Evolutionary conservation across 257 asterid species (phyloP), one percentile per base, ranked within the genome.

Genomic region (Gardenia jasminoides): DNA sequence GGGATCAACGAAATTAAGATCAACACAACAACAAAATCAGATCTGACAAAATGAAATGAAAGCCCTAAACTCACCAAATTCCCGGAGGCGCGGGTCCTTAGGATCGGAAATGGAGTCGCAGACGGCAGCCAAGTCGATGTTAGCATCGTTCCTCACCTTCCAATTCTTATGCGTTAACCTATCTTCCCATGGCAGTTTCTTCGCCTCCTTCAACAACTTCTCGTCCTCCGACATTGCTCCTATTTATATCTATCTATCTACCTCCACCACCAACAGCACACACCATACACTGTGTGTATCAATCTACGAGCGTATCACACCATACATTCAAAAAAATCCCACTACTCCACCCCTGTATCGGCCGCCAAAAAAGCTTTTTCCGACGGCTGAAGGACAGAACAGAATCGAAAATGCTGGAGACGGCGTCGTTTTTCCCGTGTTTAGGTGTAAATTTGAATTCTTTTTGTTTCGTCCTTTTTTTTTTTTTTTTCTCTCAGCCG

Each of bases 201-300:
- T 96, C 67, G 99, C 98, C 92, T 92, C 99, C 92, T 94, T 96
- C 95, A 96, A 88, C 76, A 96, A 91, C 91, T 96, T 96, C 94
- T 96, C 99, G 79, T 96, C 99, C 93, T 96, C 99, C 97, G 99
- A 93, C 99, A 93, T 93, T 90, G 83, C 67, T 43, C 22, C 79
- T 44, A 67, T 39, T 76, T 72, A 70, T 77, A 39, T 41, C 62
- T 79, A 22, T 59, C 66, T 59, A 56, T 52, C 15, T 52, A 52
- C 22, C 7, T 61, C 31, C n/a, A 36, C 66, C 11, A 10, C 36
- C 67, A 47, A 44, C 80, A 19, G 20, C 46, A 77, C 54, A 39
- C 11, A 76, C 31, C 66, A 43, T 48, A 39, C 56, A 46, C 44
- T n/a, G 39, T 48, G 65, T 67, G 81, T 41, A 8, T 8, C 15